These are phyloP conservation scores for Trypanosoma brucei DNA, from an alignment of 208 protist genomes.

Conservation along the genomic window DNA sequence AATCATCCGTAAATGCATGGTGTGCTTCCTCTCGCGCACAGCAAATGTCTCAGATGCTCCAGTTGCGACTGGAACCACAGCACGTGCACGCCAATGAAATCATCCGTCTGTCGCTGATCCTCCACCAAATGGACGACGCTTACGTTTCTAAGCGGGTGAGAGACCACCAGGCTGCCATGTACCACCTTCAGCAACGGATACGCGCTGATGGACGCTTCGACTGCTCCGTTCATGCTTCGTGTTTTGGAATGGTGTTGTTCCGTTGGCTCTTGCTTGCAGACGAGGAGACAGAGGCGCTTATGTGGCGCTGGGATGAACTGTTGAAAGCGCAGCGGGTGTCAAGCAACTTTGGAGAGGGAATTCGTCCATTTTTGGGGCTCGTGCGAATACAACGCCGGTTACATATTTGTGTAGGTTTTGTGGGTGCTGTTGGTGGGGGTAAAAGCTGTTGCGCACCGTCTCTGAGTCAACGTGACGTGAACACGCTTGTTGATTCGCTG, in stretches of 20 bases:
- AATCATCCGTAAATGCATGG: constrained; percentile 15
- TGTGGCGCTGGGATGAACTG: constrained; percentile 21
- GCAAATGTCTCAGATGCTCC: constrained; percentile 2
- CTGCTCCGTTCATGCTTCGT: constrained; percentile 32
- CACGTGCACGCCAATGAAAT: constrained; percentile 9
- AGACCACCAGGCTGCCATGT: constrained; percentile 20
- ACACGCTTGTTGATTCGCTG: constrained; percentile 14
- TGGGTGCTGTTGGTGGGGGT: background rate
- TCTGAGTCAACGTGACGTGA: constrained; percentile 7
- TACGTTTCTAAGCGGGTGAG: background rate
- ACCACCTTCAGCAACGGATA: constrained; percentile 29
- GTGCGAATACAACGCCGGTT: constrained; percentile 39
- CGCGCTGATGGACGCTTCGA: constrained; percentile 71
- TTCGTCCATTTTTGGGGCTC: constrained; percentile 14
- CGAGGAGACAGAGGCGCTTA: constrained; percentile 44
- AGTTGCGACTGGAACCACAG: constrained; percentile 7
- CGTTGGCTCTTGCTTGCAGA: constrained; percentile 60
- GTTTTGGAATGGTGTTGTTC: constrained; percentile 53
- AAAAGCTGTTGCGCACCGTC: background rate
- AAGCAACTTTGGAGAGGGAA: background rate
- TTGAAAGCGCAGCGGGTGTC: background rate
- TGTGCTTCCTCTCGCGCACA: constrained; percentile 4
- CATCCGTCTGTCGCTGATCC: constrained; percentile 9
- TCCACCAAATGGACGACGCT: background rate
- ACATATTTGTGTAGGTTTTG: constrained; percentile 22